A percentile compares a stretch with the other conserved stretches of the same genome.
Evolutionary conservation across 352 stramenopile species (phyloP).

Genomic region (Globisporangium viniferum): DNA sequence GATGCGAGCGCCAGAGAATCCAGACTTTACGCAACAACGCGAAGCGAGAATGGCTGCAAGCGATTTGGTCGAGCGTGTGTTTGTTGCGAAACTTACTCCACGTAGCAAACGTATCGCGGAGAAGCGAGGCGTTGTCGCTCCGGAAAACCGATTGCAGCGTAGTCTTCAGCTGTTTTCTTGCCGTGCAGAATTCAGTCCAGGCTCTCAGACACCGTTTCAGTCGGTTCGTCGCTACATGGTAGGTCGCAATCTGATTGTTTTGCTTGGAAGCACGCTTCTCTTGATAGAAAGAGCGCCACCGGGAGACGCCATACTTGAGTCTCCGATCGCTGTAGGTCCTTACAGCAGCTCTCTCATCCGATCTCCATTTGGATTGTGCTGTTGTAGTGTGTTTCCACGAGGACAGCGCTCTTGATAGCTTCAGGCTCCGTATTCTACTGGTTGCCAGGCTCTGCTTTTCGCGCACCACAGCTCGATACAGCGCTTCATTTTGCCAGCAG

Average conservation of each 20-base stretch:
- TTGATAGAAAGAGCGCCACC: constrained; percentile 1
- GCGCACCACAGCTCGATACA: not conserved
- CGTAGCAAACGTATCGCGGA: constrained; percentile 9
- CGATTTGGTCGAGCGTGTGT: constrained; percentile 19
- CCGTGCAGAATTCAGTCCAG: not conserved
- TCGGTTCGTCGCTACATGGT: not conserved
- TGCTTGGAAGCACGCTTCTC: not conserved
- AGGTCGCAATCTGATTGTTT: not conserved
- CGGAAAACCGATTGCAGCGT: constrained; percentile 15
- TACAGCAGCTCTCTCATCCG: not conserved
- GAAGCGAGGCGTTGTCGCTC: constrained; percentile 9
- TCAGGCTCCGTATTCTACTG: not conserved
- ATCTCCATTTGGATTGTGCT: not conserved
- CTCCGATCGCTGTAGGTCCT: constrained; percentile 1
- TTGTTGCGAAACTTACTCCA: constrained; percentile 16
- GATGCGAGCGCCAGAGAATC: constrained; percentile 19
- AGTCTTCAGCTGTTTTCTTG: constrained; percentile 7
- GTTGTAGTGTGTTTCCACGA: not conserved
- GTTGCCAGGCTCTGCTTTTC: constrained; percentile 5
- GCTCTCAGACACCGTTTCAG: not conserved
- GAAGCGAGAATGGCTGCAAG: constrained; percentile 12
- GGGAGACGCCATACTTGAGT: not conserved
- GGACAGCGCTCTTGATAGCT: not conserved
- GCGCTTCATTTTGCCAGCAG: constrained; percentile 24
- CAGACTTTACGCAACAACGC: constrained; percentile 21